These are phyloP conservation scores for Globisporangium lucens DNA, from an alignment of 352 stramenopile species.

Conservation along the genomic window DNA sequence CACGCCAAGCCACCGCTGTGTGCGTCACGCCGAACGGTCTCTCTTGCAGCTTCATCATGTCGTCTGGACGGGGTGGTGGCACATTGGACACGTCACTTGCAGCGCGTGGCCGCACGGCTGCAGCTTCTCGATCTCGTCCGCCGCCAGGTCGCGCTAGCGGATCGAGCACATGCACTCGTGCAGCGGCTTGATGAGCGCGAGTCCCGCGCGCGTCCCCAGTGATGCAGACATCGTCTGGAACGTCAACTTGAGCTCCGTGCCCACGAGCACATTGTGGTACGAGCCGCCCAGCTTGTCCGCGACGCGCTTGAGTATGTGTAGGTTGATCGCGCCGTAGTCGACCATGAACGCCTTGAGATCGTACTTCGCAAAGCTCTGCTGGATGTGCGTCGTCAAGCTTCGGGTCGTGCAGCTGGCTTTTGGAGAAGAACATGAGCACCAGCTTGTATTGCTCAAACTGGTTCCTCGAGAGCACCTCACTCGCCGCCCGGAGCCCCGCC, in stretches of 20 bases:
- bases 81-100: neutral
- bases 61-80: neutral
- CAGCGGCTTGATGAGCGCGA: constrained; percentile 48
- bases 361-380: constrained; percentile 47
- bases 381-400: constrained; percentile 37
- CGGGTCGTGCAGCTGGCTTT: constrained; percentile 46
- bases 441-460: constrained; percentile 56
- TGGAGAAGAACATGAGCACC: constrained; percentile 71
- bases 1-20: too few species aligned
- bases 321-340: constrained; percentile 59
- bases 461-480: constrained; percentile 62
- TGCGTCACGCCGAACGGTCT: too few species aligned
- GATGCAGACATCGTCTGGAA: constrained; percentile 73
- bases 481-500: constrained; percentile 40
- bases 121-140: neutral
- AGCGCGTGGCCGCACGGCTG: neutral
- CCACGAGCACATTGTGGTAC: constrained; percentile 54
- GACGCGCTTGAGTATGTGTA: constrained; percentile 47
- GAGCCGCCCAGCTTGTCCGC: constrained; percentile 43
- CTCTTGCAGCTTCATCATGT: neutral
- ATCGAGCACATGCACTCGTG: constrained; percentile 28
- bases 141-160: neutral
- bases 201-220: constrained; percentile 43
- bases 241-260: constrained; percentile 61
- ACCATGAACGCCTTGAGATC: constrained; percentile 54